A percentile compares a stretch with the other conserved stretches of the same genome.
These are phyloP conservation scores for Xylariaceae sp. DNA, from an alignment of 2,329 filamentous ascomycete species.

Conservation along the genomic window DNA sequence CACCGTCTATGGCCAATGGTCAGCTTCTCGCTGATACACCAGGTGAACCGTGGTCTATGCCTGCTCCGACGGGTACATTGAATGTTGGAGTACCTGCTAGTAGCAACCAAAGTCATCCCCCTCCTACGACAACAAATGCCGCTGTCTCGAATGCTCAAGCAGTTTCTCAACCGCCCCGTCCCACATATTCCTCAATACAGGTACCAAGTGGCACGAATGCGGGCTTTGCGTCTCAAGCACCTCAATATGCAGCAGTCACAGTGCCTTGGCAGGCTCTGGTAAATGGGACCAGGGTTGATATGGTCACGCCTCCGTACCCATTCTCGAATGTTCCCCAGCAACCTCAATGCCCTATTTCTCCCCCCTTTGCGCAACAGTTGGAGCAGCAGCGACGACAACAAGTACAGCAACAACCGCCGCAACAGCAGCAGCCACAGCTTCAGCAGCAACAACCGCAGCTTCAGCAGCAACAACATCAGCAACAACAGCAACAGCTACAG, in stretches of 20 bases:
- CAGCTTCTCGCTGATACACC: conserved; percentile 5
- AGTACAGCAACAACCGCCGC: conserved; percentile 4
- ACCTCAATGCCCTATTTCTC: conserved; percentile 5
- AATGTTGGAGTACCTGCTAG: background rate
- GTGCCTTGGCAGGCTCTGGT: background rate
- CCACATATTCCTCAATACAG: background rate
- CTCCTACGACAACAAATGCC: conserved; percentile 14
- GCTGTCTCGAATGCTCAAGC: conserved; percentile 5
- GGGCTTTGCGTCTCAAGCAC: conserved; percentile 11
- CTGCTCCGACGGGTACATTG: conserved; percentile 2
- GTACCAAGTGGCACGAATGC: background rate
- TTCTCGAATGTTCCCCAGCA: conserved; percentile 9
- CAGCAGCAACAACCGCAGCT: conserved; percentile 5
- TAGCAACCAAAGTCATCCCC: conserved; percentile 10
- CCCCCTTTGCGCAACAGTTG: conserved; percentile 2
- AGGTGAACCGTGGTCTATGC: conserved; percentile 6
- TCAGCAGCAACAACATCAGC: conserved; percentile 6
- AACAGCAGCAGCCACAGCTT: conserved; percentile 6
- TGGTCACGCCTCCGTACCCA: conserved; percentile 4
- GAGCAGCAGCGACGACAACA: conserved; percentile 3
- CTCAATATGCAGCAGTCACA: conserved; percentile 2
- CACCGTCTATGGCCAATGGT: conserved; percentile 4
- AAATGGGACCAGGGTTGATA: conserved; percentile 5
- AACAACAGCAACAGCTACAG: background rate
- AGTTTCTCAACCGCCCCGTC: background rate